Evolutionary conservation across 2,329 filamentous ascomycete species (phyloP), one percentile per base, ranked within the genome.

Genomic region (Onygenales sp.): DNA sequence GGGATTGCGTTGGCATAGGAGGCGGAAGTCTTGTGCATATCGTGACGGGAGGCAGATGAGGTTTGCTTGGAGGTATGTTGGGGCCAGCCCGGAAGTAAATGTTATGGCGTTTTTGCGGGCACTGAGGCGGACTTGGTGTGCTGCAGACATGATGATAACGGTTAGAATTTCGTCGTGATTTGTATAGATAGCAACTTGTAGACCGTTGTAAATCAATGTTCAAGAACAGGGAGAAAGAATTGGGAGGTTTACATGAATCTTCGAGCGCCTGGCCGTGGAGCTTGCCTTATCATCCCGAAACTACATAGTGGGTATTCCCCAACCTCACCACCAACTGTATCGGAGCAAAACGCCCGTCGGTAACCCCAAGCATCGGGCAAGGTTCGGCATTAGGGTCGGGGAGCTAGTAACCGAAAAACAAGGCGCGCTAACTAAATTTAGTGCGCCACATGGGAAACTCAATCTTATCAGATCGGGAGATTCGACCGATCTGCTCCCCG

Each of bases 41-140:
- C 69, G 65, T 1, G 75, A 76, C 0, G 81, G 81, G 1, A 85
- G 71, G 9, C 84, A 72, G 41, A 85, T 73, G 39, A 85, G 71
- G 59, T 85, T 85, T 41, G 81, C 81, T 70, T 85, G 82, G 11
- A 85, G 67, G 59, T 78, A 75, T 10, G 71, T 72, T 0, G 78
- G 77, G 2, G 81, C 78, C 2, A 82, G 67, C 10, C 81, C 79
- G 0, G 79, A 74, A 1, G 81, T 85, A 17, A 69, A 47, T 10
- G 51, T 43, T 35, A 51, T 44, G n/a, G 3, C 41, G 35, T 51
- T 51, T 43, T 51, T 51, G 27, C 39, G 31, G 3, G 50, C 50
- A n/a, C 44, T 36, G 27, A 44, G 50, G 5, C 50, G 21, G 32
- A 44, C 50, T 17, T 6, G 13, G 31, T 21, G 27, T 21, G 50